Evolutionary conservation across 2,329 filamentous ascomycete genomes (phyloP).

Genomic region (Calonectria pteridis): DNA sequence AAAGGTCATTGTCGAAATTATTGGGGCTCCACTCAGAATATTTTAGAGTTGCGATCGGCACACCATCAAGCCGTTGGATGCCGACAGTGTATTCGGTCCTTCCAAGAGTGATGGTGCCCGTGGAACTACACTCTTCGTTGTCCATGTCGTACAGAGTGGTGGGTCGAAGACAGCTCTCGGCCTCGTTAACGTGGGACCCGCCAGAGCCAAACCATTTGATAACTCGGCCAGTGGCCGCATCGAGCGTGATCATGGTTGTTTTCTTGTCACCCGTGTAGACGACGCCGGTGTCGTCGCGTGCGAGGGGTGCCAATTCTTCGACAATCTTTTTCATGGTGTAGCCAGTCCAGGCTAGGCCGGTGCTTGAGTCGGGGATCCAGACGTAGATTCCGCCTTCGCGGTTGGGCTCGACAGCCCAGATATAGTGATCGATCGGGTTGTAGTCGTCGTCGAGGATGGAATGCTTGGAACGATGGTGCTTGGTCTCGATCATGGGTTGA

Average conservation of each 20-base stretch:
- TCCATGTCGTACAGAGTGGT: constrained; percentile 75
- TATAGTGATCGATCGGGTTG: constrained; percentile 81
- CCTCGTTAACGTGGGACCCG: constrained; percentile 75
- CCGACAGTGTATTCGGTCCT: constrained; percentile 90
- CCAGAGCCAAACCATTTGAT: constrained; percentile 86
- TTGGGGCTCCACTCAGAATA: constrained; percentile 97
- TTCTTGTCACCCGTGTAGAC: constrained; percentile 94
- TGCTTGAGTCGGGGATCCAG: constrained; percentile 75
- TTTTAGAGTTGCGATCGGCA: constrained; percentile 86
- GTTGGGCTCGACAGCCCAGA: constrained; percentile 96
- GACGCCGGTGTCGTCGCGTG: constrained; percentile 79
- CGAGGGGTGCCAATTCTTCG: constrained; percentile 84
- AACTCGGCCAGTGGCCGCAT: constrained; percentile 86
- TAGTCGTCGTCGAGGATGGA: constrained; percentile 71
- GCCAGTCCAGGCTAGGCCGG: constrained; percentile 74
- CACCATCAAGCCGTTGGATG: constrained; percentile 81
- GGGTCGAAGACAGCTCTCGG: constrained; percentile 80
- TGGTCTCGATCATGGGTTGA: constrained; percentile 90
- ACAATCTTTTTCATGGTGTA: constrained; percentile 88
- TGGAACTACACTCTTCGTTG: constrained; percentile 81
- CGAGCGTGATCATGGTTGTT: constrained; percentile 88
- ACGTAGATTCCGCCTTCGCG: constrained; percentile 89
- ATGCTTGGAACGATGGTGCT: constrained; percentile 79
- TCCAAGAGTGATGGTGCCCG: constrained; percentile 84
- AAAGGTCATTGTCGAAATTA: constrained; percentile 88